A percentile compares a stretch with the other conserved stretches of the same genome.
Evolutionary conservation across 2,329 filamentous ascomycete genomes (phyloP).

Genomic region (Colletotrichum phormii): DNA sequence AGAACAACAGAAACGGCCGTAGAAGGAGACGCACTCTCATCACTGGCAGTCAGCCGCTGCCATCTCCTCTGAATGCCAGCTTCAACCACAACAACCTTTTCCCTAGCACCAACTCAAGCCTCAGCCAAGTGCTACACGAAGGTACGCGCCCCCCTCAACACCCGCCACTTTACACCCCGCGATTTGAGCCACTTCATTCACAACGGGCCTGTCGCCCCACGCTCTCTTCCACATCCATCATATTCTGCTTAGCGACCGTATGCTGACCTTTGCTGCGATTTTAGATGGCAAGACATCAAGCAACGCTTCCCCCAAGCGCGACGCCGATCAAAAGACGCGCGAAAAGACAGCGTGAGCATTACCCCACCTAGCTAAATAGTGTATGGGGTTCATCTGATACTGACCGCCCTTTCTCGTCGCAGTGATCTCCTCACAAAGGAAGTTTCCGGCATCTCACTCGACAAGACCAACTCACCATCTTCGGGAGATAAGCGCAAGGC

Average conservation of each 20-base stretch:
- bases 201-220: not conserved
- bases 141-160: conserved; percentile 60
- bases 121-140: conserved; percentile 87
- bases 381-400: conserved; percentile 3
- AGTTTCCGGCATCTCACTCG: conserved; percentile 93
- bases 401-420: conserved; percentile 27
- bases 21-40: conserved; percentile 92
- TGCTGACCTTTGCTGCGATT: conserved; percentile 15
- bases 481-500: conserved; percentile 71
- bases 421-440: conserved; percentile 92
- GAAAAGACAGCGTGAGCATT: conserved; percentile 91
- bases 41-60: conserved; percentile 95
- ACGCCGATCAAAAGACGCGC: conserved; percentile 80
- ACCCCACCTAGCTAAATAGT: conserved; percentile 5
- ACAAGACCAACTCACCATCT: conserved; percentile 72
- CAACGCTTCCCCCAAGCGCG: conserved; percentile 61
- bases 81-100: conserved; percentile 86
- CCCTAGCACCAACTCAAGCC: conserved; percentile 73
- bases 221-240: not conserved
- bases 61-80: conserved; percentile 91
- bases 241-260: not conserved
- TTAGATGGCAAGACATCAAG: conserved; percentile 51
- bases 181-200: conserved; percentile 5
- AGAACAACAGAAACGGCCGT: conserved; percentile 91
- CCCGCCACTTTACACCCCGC: conserved; percentile 1